phyloP scores from a whole-genome alignment of 2,329 filamentous ascomycete species.

The Aspergillus eucalypticola region DNA sequence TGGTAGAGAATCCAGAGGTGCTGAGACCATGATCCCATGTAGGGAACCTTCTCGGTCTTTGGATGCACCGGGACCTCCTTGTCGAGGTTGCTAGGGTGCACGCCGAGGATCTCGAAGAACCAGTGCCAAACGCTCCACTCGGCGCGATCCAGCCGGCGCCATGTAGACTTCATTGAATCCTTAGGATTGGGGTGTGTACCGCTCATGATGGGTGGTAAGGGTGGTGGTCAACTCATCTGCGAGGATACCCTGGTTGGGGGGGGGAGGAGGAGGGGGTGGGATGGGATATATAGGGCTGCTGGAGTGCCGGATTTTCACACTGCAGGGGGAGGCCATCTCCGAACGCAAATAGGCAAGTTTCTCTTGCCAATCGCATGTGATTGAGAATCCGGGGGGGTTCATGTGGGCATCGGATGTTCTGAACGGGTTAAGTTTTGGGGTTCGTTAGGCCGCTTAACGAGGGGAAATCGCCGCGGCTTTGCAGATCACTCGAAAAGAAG shows the following conservation, averaged over 20 bases:
- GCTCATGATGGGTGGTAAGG: constrained; percentile 19
- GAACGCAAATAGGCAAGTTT: no score
- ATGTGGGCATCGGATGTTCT: constrained; percentile 1
- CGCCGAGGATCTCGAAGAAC: constrained; percentile 34
- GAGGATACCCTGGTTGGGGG: not conserved
- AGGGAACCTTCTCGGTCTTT: constrained; percentile 47
- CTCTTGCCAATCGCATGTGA: not conserved
- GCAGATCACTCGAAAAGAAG: constrained; percentile 16
- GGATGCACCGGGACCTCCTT: constrained; percentile 40
- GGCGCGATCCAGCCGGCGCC: constrained; percentile 30
- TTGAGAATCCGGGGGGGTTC: not conserved
- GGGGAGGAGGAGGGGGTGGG: not conserved
- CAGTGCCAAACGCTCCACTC: constrained; percentile 37
- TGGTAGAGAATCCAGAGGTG: constrained; percentile 46
- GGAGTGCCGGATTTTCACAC: not conserved
- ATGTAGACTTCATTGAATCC: constrained; percentile 47
- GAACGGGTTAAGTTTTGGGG: not conserved
- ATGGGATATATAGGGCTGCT: constrained; percentile 4
- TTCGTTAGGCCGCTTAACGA: not conserved
- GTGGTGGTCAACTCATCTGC: not conserved
- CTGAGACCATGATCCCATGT: constrained; percentile 37
- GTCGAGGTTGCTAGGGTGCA: constrained; percentile 30
- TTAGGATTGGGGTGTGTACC: constrained; percentile 22
- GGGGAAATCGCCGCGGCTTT: constrained; percentile 12
- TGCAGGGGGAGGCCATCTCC: not conserved